Percentiles rank a stretch among this genome's conserved stretches.
These are phyloP conservation scores for Beta macrorhiza DNA, from an alignment of 179 eudicot genomes.

Conservation along the genomic window DNA sequence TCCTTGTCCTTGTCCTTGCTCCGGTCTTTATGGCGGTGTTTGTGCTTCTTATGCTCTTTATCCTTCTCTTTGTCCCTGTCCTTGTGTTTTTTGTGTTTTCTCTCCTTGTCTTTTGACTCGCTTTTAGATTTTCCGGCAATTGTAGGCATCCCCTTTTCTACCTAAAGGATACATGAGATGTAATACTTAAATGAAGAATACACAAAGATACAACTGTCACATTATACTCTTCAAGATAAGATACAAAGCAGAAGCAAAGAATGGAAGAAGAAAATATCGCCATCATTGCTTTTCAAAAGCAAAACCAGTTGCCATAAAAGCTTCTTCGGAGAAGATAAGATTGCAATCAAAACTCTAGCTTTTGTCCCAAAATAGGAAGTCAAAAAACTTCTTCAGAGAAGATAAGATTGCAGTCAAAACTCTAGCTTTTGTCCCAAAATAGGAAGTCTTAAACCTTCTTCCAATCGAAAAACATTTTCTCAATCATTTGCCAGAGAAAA, in stretches of 20 bases:
- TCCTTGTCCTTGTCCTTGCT: conserved; percentile 94
- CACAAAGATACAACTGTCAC: not conserved
- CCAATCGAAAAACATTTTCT: not conserved
- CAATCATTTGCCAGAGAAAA: not conserved
- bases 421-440: not conserved
- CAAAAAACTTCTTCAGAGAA: not conserved
- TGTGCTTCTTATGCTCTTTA: conserved; percentile 94
- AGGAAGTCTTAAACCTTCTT: not conserved
- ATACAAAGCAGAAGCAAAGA: not conserved
- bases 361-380: not conserved
- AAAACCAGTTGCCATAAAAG: not conserved
- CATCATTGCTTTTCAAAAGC: not conserved
- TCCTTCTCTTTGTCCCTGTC: conserved; percentile 85
- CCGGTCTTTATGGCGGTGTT: conserved; percentile 92
- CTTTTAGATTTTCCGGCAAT: conserved; percentile 69
- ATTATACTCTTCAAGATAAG: not conserved
- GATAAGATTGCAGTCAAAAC: not conserved
- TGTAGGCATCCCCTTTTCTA: conserved; percentile 88
- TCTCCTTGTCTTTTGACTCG: conserved; percentile 90
- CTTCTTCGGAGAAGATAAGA: not conserved
- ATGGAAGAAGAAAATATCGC: not conserved
- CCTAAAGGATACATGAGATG: conserved; percentile 41
- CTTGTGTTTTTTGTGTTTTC: conserved; percentile 89
- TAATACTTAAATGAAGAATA: not conserved
- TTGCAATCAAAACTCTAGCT: not conserved